A percentile compares a stretch with the other conserved stretches of the same genome.
Evolutionary conservation across 768 basidiomycete species (phyloP).

Genomic region (Serendipita indica): DNA sequence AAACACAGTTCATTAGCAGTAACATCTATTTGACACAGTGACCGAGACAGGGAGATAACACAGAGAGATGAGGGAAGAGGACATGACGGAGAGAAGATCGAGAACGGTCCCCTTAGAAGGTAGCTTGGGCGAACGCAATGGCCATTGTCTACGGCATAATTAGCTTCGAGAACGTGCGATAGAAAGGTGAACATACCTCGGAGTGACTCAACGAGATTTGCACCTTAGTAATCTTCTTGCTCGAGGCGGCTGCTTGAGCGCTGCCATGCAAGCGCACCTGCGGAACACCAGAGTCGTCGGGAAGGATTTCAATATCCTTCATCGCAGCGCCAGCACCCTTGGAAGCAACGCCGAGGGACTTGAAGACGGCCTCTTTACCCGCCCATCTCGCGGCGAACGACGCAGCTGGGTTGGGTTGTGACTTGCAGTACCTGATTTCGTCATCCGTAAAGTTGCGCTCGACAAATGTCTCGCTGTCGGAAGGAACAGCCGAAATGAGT

Average conservation of each 20-base stretch:
- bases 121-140: constrained; percentile 76
- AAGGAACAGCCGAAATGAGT: constrained; percentile 83
- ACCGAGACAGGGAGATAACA: background rate
- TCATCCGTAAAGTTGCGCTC: constrained; percentile 83
- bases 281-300: constrained; percentile 64
- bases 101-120: constrained; percentile 20
- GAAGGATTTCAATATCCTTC: constrained; percentile 93
- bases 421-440: constrained; percentile 72
- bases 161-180: constrained; percentile 4
- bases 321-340: constrained; percentile 90
- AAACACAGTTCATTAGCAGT: too few species aligned
- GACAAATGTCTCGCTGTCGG: constrained; percentile 75
- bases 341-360: constrained; percentile 77
- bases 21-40: too few species aligned
- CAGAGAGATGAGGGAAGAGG: background rate
- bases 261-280: constrained; percentile 65
- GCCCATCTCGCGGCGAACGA: constrained; percentile 97
- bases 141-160: constrained; percentile 49
- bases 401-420: constrained; percentile 73
- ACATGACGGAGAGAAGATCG: background rate
- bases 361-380: constrained; percentile 96
- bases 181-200: constrained; percentile 42
- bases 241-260: constrained; percentile 54
- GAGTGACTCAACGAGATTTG: constrained; percentile 86
- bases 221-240: constrained; percentile 57